Base-by-base conservation (phyloP, 371 early-diverging fungal genomes). In the Basidiobolus meristosporus region DNA sequence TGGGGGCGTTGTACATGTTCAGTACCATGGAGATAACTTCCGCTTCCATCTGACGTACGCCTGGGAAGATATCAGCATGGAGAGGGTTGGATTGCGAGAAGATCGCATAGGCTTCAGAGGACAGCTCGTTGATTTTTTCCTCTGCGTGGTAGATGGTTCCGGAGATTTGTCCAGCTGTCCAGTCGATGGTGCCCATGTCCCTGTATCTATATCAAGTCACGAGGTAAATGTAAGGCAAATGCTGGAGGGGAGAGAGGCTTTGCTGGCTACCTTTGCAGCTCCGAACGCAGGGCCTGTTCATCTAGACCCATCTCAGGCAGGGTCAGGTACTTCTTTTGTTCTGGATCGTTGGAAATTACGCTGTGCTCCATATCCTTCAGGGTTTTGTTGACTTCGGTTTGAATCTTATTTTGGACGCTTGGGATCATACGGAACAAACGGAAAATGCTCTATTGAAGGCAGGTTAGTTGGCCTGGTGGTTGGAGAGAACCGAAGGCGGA, bases 31-130 rank as follows among this genome's bases (percentile, higher is more conserved):
- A 71, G 14, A 91, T 82, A 22, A 84, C 68, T 53, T 93, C 96
- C 21, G 91, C 86, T 52, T 95, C 96, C 79, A 95, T 86, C 43
- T 82, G 73, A 39, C 93, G 74, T n/a, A 89, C 63, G 17, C 89
- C 90, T 2, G 93, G 93, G 63, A 92, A 95, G 36, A 91, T 71
- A 41, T 90, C 92, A 4, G 96, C 92, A 49, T 95, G 96, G 38
- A 95, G 65, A 14, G 92, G 91, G 48, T 95, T 95, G 31, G 84
- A 62, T 30, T 80, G 51, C 14, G 74, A 70, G 53, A 84, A 92
- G 54, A 81, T 65, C n/a, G 67, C 67, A 52, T 84, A 91, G 1
- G 92, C 91, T 40, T 84, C 73, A 17, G 76, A 75, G 11, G 77
- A 55, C 18, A 91, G 57, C 26, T 68, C 51, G 9, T 70, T 70